Percentiles rank a stretch among this genome's conserved stretches.
phyloP scores from a whole-genome alignment of 2,329 filamentous ascomycete genomes.

The Pseudofabraea citricarpa region DNA sequence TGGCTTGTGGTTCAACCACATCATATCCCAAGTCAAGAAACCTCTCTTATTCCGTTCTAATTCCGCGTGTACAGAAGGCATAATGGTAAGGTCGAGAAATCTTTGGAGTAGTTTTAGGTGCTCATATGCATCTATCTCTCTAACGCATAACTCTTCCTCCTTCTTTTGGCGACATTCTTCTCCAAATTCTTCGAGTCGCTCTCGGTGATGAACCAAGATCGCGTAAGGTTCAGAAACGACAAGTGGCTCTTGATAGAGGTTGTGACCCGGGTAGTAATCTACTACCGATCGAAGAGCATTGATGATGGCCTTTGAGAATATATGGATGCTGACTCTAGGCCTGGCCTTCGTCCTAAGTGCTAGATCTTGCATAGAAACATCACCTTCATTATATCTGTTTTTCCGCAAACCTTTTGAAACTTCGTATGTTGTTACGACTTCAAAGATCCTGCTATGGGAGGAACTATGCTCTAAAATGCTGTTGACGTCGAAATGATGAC shows the following conservation, averaged over 20 bases:
- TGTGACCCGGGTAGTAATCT: neutral
- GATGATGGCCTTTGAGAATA: constrained; percentile 1
- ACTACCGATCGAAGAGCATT: neutral
- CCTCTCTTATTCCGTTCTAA: constrained; percentile 2
- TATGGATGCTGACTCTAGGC: neutral
- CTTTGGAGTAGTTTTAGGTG: neutral
- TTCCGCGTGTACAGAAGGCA: constrained; percentile 3
- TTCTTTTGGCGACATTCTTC: neutral
- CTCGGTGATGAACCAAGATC: neutral
- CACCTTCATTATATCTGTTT: too few species aligned
- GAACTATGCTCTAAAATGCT: too few species aligned
- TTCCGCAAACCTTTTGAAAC: too few species aligned
- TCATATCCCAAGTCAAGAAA: constrained; percentile 2
- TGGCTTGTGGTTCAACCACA: constrained; percentile 3
- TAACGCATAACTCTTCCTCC: neutral
- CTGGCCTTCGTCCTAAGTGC: too few species aligned
- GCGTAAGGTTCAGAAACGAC: neutral
- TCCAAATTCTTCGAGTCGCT: neutral
- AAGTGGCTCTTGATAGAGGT: neutral
- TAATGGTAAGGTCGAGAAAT: neutral
- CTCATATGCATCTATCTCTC: neutral
- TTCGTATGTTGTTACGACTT: neutral
- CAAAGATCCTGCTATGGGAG: neutral
- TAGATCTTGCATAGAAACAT: too few species aligned
- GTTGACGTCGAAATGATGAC: too few species aligned